Base-by-base conservation (phyloP, 306 rosid genomes). In the Lotus japonicus region DNA sequence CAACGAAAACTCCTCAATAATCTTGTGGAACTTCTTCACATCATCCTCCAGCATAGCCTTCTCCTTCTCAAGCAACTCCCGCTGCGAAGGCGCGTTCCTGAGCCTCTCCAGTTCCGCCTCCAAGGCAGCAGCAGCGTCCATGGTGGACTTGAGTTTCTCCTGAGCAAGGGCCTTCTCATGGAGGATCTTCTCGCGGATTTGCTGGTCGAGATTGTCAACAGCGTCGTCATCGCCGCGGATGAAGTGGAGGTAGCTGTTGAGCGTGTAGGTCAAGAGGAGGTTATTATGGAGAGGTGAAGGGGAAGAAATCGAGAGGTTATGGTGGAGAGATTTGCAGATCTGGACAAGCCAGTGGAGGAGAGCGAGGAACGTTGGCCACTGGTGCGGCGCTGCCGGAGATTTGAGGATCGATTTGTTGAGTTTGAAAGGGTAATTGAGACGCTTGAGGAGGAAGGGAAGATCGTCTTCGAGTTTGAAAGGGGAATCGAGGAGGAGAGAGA, bases 301-400 rank as follows among this genome's bases (percentile, higher is more conserved):
- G 2, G 66, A 33, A 13, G 81, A 14, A 54, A 75, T 39, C 10
- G 83, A 83, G 16, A 78, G 26, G 26, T 21, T 21, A 21, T 1
- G 26, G 69, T 4, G 42, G 42, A 38, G 42, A 70, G 63, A 82
- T 7, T 55, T 61, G 5, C 84, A 91, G 54, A 87, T 31, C 73
- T 94, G 96, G 21, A 90, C 87, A 26, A 94, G 86, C 99, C 99
- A 94, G 79, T 90, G 97, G 23, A 94, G 87, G 9, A 94, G 80
- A 1, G 97, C 94, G 18, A 94, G 91, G 16, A 90, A 42, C 0
- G 88, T 18, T 0, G 95, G 96, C 99, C 99, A 94, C 21, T 88
- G 96, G 76, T 94, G 99, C 48, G 97, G 94, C 0, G 95, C 87
- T 0, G 91, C 92, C 3, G 97, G 96, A 4, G 90, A 73, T 19